Base-by-base conservation (phyloP, 768 basidiomycete genomes). In the Podaxis sp. region DNA sequence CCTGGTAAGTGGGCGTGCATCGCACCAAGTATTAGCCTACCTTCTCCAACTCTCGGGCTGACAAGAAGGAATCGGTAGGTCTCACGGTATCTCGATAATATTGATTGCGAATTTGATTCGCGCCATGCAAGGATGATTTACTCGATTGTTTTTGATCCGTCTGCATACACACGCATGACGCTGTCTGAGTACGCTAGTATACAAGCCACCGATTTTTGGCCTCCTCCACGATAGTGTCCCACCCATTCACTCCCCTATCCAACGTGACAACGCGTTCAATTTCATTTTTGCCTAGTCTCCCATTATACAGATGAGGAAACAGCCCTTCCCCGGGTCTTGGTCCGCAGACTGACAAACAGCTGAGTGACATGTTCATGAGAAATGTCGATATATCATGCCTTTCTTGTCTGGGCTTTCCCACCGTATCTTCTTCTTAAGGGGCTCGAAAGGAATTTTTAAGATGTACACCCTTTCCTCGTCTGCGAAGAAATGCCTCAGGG, bases 271-370 rank as follows among this genome's bases (percentile, higher is more conserved):
- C 72, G 40, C 75, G 74, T 50, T 83, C 78, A 1, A 85, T 69
- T 64, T 84, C 79, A 0, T 67, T 69, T 16, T 66, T 74, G 13
- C 82, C 83, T 21, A 86, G 62, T 50, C 64, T 71, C 5, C 71
- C 74, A 53, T 82, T 84, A 59, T 84, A 83, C 27, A 86, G 56
- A 64, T 86, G 85, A 0, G 84, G 83, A 59, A 83, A 86, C 56
- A 80, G 55, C 3, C 78, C 76, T 59, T 82, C 76, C 23, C 70
- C 77, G 2, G 78, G 77, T 3, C 77, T 65, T 16, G 76, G 72
- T 7, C 82, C 82, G 59, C 76, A 73, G 1, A 71, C 77, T 78
- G 63, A 44, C 16, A 5, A 16, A 6, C 4, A 14, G 5, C 18
- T 44, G 4, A 44, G 37, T 13, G 40, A 42, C 40, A 35, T 14